phyloP scores from a whole-genome alignment of 371 early-diverging fungal genomes.

The Haplosporangium sp. region DNA sequence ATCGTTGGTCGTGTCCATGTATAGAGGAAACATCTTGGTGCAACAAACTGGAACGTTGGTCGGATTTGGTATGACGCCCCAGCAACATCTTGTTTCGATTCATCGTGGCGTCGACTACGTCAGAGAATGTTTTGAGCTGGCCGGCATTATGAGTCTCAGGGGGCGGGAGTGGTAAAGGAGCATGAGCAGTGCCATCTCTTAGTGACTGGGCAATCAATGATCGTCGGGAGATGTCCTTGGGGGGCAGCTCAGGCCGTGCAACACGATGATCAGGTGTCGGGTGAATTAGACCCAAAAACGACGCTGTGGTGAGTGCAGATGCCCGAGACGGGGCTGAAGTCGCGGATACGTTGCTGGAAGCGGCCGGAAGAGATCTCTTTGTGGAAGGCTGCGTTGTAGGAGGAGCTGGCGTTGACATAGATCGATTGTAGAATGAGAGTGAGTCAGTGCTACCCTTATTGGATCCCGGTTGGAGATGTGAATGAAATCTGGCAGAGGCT shows the following conservation, averaged over 20 bases:
- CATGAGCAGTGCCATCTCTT: slow-evolving; percentile 2
- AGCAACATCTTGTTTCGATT: slow-evolving; percentile 18
- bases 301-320: slow-evolving; percentile 4
- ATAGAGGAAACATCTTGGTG: no score
- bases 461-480: slow-evolving; percentile 21
- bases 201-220: slow-evolving; percentile 5
- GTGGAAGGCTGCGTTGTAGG: slow-evolving; percentile 15
- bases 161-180: slow-evolving; percentile 13
- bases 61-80: not conserved
- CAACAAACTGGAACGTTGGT: no score
- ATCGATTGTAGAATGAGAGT: slow-evolving; percentile 3
- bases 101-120: slow-evolving; percentile 34
- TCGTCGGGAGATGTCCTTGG: slow-evolving; percentile 21
- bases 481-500: slow-evolving; percentile 37
- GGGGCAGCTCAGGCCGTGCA: slow-evolving; percentile 18
- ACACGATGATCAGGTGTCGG: slow-evolving; percentile 13
- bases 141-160: slow-evolving; percentile 8
- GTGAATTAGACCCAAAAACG: slow-evolving; percentile 6
- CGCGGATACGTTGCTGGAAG: slow-evolving; percentile 9
- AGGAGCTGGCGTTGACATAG: slow-evolving; percentile 4
- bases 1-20: slow-evolving; percentile 7
- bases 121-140: slow-evolving; percentile 8
- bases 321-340: slow-evolving; percentile 15
- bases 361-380: slow-evolving; percentile 23
- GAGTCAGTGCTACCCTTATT: slow-evolving; percentile 18